Evolutionary conservation across 1,139 yeast species (phyloP).

Genomic region (Meyerozyma elateridarum): DNA sequence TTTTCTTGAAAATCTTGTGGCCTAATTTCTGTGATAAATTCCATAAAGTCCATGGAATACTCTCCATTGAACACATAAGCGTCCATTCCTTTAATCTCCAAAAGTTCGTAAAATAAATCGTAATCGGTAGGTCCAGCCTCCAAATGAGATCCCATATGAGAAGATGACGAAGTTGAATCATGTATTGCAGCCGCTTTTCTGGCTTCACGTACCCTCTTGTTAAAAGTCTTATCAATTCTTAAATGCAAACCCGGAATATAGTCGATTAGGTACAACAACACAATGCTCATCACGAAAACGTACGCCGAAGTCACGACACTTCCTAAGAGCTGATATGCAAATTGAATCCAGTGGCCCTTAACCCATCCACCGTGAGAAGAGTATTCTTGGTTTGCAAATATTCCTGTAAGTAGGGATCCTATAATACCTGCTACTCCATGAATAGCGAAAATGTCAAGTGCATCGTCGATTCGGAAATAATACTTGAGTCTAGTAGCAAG

Average conservation of each 20-base stretch:
- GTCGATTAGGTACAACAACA: conserved; percentile 40
- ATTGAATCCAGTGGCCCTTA: conserved; percentile 42
- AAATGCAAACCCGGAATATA: conserved; percentile 44
- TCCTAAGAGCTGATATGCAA: conserved; percentile 46
- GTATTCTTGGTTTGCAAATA: conserved; percentile 33
- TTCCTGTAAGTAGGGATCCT: conserved; percentile 41
- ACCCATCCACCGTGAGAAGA: conserved; percentile 46
- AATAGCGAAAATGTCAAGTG: conserved; percentile 43
- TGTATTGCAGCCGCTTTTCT: conserved; percentile 7
- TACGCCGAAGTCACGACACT: conserved; percentile 38
- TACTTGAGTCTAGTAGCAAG: conserved; percentile 40
- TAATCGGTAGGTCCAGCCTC: background rate
- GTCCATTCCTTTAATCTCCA: conserved; percentile 49
- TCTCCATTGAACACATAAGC: conserved; percentile 51
- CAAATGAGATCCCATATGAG: background rate
- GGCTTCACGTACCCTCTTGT: conserved; percentile 26
- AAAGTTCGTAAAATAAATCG: conserved; percentile 1
- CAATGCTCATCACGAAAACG: conserved; percentile 30
- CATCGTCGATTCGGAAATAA: conserved; percentile 37
- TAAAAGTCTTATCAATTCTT: conserved; percentile 40
- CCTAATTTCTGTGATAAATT: conserved; percentile 37
- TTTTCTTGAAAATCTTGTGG: conserved; percentile 35
- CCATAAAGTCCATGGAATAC: conserved; percentile 43
- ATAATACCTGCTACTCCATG: conserved; percentile 44
- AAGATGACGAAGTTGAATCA: background rate